Conservation (phyloP, 2,329 filamentous ascomycete genomes). For the Fusarium subtropicale region DNA sequence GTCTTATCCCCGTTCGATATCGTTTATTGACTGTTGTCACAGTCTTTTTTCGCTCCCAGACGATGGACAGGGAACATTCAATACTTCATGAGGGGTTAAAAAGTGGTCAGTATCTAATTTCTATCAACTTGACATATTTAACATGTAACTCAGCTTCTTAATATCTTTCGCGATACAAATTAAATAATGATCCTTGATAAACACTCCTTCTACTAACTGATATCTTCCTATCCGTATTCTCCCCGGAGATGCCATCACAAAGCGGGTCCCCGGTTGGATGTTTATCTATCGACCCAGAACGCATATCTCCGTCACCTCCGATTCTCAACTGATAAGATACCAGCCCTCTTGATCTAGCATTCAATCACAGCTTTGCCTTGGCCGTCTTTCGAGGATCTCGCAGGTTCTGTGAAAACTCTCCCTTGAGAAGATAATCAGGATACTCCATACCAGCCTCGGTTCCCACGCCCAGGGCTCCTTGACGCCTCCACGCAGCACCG, state of each 20-base stretch:
- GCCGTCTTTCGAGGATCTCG: conserved; percentile 51
- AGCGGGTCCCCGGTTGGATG: conserved; percentile 11
- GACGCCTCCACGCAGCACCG: conserved; percentile 68
- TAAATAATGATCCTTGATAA: background rate
- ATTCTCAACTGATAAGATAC: conserved; percentile 20
- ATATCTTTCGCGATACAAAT: background rate
- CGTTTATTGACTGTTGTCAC: background rate
- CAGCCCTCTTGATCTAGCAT: background rate
- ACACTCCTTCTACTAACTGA: background rate
- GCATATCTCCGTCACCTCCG: conserved; percentile 38
- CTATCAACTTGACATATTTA: background rate
- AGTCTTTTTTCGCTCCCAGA: conserved; percentile 4
- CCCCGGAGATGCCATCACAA: conserved; percentile 28
- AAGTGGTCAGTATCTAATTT: background rate
- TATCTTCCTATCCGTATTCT: background rate
- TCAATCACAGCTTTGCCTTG: conserved; percentile 56
- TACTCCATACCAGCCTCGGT: conserved; percentile 62
- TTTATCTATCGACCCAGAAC: conserved; percentile 28
- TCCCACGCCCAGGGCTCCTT: conserved; percentile 60
- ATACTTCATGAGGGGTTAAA: background rate
- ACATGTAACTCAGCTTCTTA: background rate
- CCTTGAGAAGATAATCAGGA: conserved; percentile 60
- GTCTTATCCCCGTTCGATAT: conserved; percentile 8
- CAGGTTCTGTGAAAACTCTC: conserved; percentile 51
- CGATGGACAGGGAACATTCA: background rate